A percentile compares a stretch with the other conserved stretches of the same genome.
Evolutionary conservation across 768 basidiomycete genomes (phyloP).

Genomic region (Phaffia tasmanica): DNA sequence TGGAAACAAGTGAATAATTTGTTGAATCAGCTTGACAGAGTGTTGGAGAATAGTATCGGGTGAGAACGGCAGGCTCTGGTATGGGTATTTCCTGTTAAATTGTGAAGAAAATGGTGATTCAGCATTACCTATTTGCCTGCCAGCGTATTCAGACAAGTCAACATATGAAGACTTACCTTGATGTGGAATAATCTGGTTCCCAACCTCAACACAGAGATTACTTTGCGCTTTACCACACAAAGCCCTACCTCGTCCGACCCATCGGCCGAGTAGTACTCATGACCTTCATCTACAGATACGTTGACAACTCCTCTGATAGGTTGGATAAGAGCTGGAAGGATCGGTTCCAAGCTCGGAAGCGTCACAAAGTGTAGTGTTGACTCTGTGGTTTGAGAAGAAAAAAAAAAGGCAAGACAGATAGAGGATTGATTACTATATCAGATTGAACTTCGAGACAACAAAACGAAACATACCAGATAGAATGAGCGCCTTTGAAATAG

Average conservation of each 20-base stretch:
- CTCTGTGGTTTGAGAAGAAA: slow-evolving; percentile 30
- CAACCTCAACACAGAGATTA: slow-evolving; percentile 37
- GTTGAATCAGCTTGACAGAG: slow-evolving; percentile 33
- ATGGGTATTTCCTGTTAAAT: slow-evolving; percentile 36
- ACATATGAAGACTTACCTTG: slow-evolving; percentile 25
- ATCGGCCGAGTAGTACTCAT: slow-evolving; percentile 36
- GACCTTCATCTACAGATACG: slow-evolving; percentile 67
- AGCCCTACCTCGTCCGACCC: slow-evolving; percentile 34
- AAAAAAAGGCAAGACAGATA: slow-evolving; percentile 37
- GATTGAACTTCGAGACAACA: slow-evolving; percentile 11
- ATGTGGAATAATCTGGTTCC: slow-evolving; percentile 21
- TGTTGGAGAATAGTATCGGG: slow-evolving; percentile 28
- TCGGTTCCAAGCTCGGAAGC: slow-evolving; percentile 65
- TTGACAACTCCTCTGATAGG: slow-evolving; percentile 69
- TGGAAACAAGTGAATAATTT: slow-evolving; percentile 21
- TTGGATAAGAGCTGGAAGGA: slow-evolving; percentile 51
- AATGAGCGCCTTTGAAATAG: slow-evolving; percentile 61
- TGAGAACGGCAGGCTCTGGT: slow-evolving; percentile 31
- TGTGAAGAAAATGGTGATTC: background rate
- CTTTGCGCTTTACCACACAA: slow-evolving; percentile 36
- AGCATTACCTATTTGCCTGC: background rate
- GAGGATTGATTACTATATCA: slow-evolving; percentile 37
- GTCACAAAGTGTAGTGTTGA: slow-evolving; percentile 60
- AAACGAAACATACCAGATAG: slow-evolving; percentile 51
- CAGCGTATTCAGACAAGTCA: background rate